Evolutionary conservation across 2,329 filamentous ascomycete species (phyloP).

Genomic region (Monosporascus sp.): DNA sequence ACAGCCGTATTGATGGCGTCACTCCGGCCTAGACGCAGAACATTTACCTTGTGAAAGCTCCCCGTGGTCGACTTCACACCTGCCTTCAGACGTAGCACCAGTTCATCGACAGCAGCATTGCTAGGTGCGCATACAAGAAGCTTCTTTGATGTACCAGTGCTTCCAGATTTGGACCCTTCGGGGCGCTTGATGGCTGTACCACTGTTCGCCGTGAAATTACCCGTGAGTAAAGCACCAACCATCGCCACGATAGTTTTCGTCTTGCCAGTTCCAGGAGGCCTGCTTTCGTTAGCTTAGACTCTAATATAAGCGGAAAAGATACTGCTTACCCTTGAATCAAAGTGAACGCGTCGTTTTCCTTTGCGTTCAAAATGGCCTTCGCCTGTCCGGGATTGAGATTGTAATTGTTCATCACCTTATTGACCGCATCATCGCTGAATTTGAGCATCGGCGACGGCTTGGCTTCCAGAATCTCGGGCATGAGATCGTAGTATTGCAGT

Average conservation of each 20-base stretch:
- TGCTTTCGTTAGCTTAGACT: slow-evolving; percentile 31
- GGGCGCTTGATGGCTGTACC: slow-evolving; percentile 41
- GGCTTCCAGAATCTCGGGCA: slow-evolving; percentile 83
- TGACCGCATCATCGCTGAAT: slow-evolving; percentile 69
- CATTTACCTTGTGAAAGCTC: slow-evolving; percentile 68
- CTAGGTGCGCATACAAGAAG: slow-evolving; percentile 95
- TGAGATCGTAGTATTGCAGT: slow-evolving; percentile 91
- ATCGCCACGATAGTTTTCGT: slow-evolving; percentile 98
- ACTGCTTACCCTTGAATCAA: slow-evolving; percentile 74
- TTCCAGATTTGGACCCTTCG: slow-evolving; percentile 24
- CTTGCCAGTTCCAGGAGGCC: slow-evolving; percentile 93
- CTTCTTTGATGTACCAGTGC: slow-evolving; percentile 60
- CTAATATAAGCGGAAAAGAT: neutral
- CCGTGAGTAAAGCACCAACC: slow-evolving; percentile 77
- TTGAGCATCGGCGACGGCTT: slow-evolving; percentile 83
- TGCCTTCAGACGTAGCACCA: slow-evolving; percentile 85
- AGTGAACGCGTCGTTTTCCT: slow-evolving; percentile 95
- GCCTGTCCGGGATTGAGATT: slow-evolving; percentile 84
- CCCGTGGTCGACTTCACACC: slow-evolving; percentile 77
- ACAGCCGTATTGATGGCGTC: slow-evolving; percentile 90
- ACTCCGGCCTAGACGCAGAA: slow-evolving; percentile 82
- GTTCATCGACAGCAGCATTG: slow-evolving; percentile 94
- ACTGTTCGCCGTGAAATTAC: slow-evolving; percentile 37
- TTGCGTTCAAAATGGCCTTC: slow-evolving; percentile 82
- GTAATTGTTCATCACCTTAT: slow-evolving; percentile 68